Base-by-base conservation (phyloP, 495 filamentous ascomycete genomes). In the Podospora pseudoanserina region DNA sequence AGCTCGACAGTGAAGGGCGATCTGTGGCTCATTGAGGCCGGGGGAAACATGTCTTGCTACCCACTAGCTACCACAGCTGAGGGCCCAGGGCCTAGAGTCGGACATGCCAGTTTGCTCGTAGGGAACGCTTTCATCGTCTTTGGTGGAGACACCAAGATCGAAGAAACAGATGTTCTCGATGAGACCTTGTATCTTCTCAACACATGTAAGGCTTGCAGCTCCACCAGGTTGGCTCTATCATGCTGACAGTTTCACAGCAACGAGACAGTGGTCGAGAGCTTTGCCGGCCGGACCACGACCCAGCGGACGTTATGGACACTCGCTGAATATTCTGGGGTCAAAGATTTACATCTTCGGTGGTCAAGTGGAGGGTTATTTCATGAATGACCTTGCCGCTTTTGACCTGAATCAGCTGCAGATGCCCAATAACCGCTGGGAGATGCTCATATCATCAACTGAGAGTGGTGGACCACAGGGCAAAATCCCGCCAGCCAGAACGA, bases 121-220 rank as follows among this genome's bases (percentile, higher is more conserved):
- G 96, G 96, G 26, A 99, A 99, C 81, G 96, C 96, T 1, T 99
- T 97, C 74, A 99, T 99, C 71, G 95, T 99, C 16, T 99, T 97
- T 77, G 96, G 96, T 28, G 96, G 96, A 73, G 96, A 99, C 77
- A 99, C 96, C 27, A 98, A 98, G 80, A 88, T 96, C 73, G 93
- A 98, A 69, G 94, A 97, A 69, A 86, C 84, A 5, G 96, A 99
- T 78, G 82, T 91, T 34, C 77, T 99, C 63, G 96, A 99, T 72
- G 94, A 98, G 79, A 97, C 94, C 7, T 80, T 99, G 16, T 99
- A 99, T 78, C 85, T 99, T 23, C 82, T 99, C 54, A 99, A 99
- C 83, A 99, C 96, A 60, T 97, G 96, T 98, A 86, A 78, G 93
- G 69, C 16, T 16, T 11, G 5, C 56, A 49, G 7, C 13, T 11